Evolutionary conservation across 1,284 basidiomycete genomes (phyloP).

Genomic region (Malassezia yamatoensis): DNA sequence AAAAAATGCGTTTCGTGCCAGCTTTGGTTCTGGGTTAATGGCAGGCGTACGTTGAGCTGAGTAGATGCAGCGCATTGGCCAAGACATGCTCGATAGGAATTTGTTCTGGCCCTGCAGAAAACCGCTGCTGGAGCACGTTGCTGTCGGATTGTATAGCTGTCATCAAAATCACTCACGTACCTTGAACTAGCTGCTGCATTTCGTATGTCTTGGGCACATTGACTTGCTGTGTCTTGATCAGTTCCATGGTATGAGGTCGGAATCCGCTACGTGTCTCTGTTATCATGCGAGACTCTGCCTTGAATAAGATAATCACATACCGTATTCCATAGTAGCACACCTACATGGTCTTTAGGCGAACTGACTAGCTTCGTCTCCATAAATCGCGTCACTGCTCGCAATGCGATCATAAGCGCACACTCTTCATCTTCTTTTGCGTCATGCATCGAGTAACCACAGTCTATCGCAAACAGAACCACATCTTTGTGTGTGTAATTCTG

Average conservation of each 20-base stretch:
- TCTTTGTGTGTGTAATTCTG: constrained; percentile 23
- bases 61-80: constrained; percentile 49
- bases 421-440: constrained; percentile 31
- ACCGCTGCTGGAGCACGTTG: constrained; percentile 26
- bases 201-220: constrained; percentile 57
- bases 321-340: constrained; percentile 83
- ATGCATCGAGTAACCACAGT: constrained; percentile 82
- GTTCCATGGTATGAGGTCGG: constrained; percentile 42
- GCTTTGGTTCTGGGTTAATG: constrained; percentile 63
- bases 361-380: constrained; percentile 79
- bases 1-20: constrained; percentile 78
- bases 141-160: background rate
- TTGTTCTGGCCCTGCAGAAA: constrained; percentile 49
- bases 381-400: constrained; percentile 71
- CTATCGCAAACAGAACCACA: constrained; percentile 68
- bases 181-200: constrained; percentile 54
- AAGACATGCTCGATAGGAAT: constrained; percentile 59
- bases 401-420: constrained; percentile 54
- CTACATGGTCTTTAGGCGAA: constrained; percentile 75
- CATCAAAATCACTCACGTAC: constrained; percentile 49
- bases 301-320: constrained; percentile 52
- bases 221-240: constrained; percentile 64
- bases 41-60: constrained; percentile 57
- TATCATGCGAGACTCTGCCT: constrained; percentile 14
- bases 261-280: constrained; percentile 4